These are phyloP conservation scores for Inonotus hispidus DNA, from an alignment of 1,284 basidiomycete genomes.

Conservation along the genomic window DNA sequence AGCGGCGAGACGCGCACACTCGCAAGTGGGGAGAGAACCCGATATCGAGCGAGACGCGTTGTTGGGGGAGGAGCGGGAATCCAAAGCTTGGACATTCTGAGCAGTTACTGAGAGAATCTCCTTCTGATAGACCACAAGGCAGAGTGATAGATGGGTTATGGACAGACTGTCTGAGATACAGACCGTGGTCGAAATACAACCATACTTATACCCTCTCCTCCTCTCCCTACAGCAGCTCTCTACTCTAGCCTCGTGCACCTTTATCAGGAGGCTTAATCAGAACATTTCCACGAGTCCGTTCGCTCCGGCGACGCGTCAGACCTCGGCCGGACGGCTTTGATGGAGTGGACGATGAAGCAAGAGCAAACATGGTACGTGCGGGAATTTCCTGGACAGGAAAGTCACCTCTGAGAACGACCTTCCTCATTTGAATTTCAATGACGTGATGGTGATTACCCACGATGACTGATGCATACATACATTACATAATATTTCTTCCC, in stretches of 20 bases:
- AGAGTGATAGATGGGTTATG: background rate
- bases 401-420: background rate
- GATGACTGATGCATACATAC: too few species aligned
- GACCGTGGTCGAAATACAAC: background rate
- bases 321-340: background rate
- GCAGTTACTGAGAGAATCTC: too few species aligned
- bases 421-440: background rate
- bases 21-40: slow-evolving; percentile 9
- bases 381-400: background rate
- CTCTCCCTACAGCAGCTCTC: background rate
- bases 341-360: background rate
- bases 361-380: background rate
- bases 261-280: background rate
- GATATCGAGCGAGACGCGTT: slow-evolving; percentile 14
- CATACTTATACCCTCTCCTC: background rate
- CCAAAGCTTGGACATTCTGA: slow-evolving; percentile 2
- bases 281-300: background rate
- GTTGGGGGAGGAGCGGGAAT: background rate
- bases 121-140: background rate
- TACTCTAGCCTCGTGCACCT: background rate
- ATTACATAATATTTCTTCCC: too few species aligned
- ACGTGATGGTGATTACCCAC: too few species aligned
- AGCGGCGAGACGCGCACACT: slow-evolving; percentile 40
- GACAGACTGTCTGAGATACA: background rate
- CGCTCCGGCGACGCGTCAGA: background rate